These are phyloP conservation scores for Pecoramyces ruminantium DNA, from an alignment of 192 early-diverging fungal genomes.

Conservation along the genomic window DNA sequence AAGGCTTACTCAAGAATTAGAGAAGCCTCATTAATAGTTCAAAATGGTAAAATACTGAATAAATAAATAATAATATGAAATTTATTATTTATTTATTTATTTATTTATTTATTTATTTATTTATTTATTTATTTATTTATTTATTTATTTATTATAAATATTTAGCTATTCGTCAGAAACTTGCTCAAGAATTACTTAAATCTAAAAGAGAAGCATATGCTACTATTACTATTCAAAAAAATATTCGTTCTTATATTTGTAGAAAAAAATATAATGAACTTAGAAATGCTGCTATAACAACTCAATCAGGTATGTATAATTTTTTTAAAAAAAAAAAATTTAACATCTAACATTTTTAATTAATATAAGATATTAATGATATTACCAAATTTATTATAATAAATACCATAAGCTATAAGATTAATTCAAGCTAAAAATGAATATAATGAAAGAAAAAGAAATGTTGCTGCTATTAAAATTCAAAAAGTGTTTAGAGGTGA, in stretches of 20 bases:
- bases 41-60: not conserved
- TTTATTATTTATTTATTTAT: not conserved
- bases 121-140: too few relatives aligned
- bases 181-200: not conserved
- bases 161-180: not conserved
- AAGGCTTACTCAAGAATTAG: not conserved
- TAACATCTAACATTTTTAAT: too few relatives aligned
- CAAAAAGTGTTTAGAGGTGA: conserved; percentile 53
- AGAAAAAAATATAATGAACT: conserved; percentile 32
- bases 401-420: not conserved
- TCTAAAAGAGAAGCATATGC: not conserved
- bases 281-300: conserved; percentile 8
- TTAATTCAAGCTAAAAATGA: not conserved
- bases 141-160: not conserved
- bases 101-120: too few relatives aligned
- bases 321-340: too few relatives aligned
- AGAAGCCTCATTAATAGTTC: not conserved
- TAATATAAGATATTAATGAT: too few relatives aligned
- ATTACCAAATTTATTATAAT: too few relatives aligned
- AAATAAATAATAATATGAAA: too few relatives aligned
- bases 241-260: conserved; percentile 54
- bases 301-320: conserved; percentile 4
- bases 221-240: conserved; percentile 38
- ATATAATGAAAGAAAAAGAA: conserved; percentile 37
- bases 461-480: conserved; percentile 54